phyloP scores from a whole-genome alignment of 768 basidiomycete genomes.

The Mycena vitilis region DNA sequence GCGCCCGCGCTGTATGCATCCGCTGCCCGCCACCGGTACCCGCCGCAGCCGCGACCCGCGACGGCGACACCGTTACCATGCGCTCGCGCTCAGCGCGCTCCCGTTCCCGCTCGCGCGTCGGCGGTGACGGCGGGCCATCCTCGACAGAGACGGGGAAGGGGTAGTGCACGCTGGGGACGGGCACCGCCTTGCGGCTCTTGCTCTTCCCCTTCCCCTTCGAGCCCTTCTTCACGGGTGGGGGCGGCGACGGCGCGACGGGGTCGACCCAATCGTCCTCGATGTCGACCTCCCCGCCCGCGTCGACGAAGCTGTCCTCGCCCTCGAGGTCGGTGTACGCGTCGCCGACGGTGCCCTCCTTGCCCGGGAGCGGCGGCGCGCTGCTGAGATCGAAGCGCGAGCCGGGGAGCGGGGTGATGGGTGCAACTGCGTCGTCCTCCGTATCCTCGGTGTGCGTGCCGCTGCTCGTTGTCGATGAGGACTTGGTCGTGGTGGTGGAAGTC shows the following conservation, averaged over 20 bases:
- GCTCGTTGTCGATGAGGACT: background rate
- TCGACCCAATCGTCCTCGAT: background rate
- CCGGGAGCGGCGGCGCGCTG: background rate
- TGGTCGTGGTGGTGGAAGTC: background rate
- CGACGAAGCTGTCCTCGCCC: background rate
- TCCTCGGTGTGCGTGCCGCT: background rate
- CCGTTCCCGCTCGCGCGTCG: conserved; percentile 4
- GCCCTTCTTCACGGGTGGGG: background rate
- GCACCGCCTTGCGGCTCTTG: conserved; percentile 1
- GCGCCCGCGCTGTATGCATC: conserved; percentile 2
- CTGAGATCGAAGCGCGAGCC: conserved; percentile 5
- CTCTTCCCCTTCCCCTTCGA: conserved; percentile 1
- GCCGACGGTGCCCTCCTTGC: background rate
- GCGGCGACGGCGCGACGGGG: background rate
- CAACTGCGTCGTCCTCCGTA: background rate
- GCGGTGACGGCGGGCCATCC: conserved; percentile 9
- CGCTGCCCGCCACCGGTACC: background rate
- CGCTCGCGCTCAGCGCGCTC: conserved; percentile 4
- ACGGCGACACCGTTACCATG: conserved; percentile 5
- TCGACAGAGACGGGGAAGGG: conserved; percentile 6
- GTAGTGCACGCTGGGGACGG: conserved; percentile 10
- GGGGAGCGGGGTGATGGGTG: conserved; percentile 1
- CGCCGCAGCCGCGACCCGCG: background rate
- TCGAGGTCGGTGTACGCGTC: background rate
- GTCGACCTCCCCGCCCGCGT: background rate